Conservation (phyloP, 352 stramenopile species). For the Phytophthora hibernalis region DNA sequence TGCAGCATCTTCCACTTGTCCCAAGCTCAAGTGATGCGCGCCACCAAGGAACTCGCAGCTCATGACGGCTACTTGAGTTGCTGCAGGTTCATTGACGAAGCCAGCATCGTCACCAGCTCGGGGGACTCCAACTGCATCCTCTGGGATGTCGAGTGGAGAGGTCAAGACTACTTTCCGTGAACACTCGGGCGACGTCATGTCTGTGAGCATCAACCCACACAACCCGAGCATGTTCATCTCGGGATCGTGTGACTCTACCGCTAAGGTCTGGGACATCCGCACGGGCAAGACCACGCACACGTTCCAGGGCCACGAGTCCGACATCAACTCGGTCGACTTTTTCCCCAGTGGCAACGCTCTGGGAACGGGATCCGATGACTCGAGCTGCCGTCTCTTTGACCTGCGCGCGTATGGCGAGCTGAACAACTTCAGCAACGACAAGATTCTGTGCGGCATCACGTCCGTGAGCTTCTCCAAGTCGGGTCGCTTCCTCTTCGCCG, state of each 20-base stretch:
- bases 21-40: conserved; percentile 90
- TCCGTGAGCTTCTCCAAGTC: conserved; percentile 96
- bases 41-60: conserved; percentile 95
- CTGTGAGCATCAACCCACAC: conserved; percentile 94
- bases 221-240: conserved; percentile 98
- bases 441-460: conserved; percentile 97
- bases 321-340: conserved; percentile 99
- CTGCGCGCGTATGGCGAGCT: conserved; percentile 96
- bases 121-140: conserved; percentile 99
- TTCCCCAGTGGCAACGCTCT: conserved; percentile 97
- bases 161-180: conserved; percentile 97
- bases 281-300: conserved; percentile 96
- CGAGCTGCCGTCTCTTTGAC: conserved; percentile 97
- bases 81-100: conserved; percentile 97
- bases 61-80: conserved; percentile 99
- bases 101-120: conserved; percentile 93
- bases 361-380: conserved; percentile 97
- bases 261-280: conserved; percentile 99
- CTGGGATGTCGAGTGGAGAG: conserved; percentile 97
- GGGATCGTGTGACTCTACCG: conserved; percentile 96
- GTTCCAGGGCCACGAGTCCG: conserved; percentile 97
- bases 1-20: conserved; percentile 99
- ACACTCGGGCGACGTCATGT: conserved; percentile 98
- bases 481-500: conserved; percentile 96
- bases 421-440: conserved; percentile 97